Evolutionary conservation across 331 rosid species (phyloP).

Genomic region (Quercus tomentella): DNA sequence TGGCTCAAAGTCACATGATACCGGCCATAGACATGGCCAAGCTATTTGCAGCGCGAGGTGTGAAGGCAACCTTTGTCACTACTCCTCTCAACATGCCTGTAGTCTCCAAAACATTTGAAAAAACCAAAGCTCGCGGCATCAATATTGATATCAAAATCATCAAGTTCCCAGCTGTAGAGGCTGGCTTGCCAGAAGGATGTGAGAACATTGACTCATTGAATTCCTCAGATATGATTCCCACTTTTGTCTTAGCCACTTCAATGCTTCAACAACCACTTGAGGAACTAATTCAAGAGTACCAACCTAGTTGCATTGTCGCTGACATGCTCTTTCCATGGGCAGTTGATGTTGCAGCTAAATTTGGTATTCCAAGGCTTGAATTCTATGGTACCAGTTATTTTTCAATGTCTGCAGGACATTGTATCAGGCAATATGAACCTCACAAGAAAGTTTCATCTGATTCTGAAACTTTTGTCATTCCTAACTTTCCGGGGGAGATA

Average conservation of each 20-base stretch:
- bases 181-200: slow-evolving; percentile 47
- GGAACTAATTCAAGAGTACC: slow-evolving; percentile 15
- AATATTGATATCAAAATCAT: slow-evolving; percentile 14
- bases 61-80: slow-evolving; percentile 39
- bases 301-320: slow-evolving; percentile 42
- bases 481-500: slow-evolving; percentile 33
- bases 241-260: background rate
- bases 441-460: slow-evolving; percentile 31
- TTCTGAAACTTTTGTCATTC: slow-evolving; percentile 40
- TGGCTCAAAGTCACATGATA: too few relatives aligned
- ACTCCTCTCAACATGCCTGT: slow-evolving; percentile 30
- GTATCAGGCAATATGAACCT: slow-evolving; percentile 22
- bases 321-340: slow-evolving; percentile 53
- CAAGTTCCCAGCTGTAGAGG: slow-evolving; percentile 28
- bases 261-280: slow-evolving; percentile 20
- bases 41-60: slow-evolving; percentile 44
- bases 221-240: background rate
- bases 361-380: slow-evolving; percentile 32
- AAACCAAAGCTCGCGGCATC: background rate
- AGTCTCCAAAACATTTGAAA: slow-evolving; percentile 31
- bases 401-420: slow-evolving; percentile 20
- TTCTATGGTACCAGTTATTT: slow-evolving; percentile 47
- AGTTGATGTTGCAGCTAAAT: slow-evolving; percentile 33
- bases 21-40: slow-evolving; percentile 38
- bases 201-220: slow-evolving; percentile 11